Conservation (phyloP, 225 moss, liverwort and hornwort genomes). For the Asterella californica region DNA sequence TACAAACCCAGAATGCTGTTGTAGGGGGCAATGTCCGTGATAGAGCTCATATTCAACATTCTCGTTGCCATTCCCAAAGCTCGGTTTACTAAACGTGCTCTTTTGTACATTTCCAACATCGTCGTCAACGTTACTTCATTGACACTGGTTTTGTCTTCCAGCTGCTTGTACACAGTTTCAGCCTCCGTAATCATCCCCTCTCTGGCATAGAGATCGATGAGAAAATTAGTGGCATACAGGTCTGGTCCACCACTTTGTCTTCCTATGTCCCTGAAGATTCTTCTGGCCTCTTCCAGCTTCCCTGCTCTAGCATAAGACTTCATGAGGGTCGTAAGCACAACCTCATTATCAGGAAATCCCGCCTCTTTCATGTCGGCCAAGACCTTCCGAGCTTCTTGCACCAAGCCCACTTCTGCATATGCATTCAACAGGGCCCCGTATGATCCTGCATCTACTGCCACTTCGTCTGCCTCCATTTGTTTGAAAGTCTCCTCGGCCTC, state of each 20-base stretch:
- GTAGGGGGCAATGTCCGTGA: conserved; percentile 61
- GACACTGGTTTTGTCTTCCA: conserved; percentile 30
- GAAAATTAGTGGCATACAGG: conserved; percentile 34
- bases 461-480: conserved; percentile 39
- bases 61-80: conserved; percentile 61
- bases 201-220: conserved; percentile 38
- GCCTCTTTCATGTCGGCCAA: conserved; percentile 35
- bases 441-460: conserved; percentile 28
- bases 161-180: conserved; percentile 26
- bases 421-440: conserved; percentile 44
- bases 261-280: conserved; percentile 25
- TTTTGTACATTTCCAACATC: conserved; percentile 80
- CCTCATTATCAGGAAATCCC: conserved; percentile 30
- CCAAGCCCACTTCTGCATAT: conserved; percentile 36
- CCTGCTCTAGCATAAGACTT: conserved; percentile 33
- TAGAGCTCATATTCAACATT: conserved; percentile 52
- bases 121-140: conserved; percentile 66
- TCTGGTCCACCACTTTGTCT: conserved; percentile 17
- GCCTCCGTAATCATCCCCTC: conserved; percentile 39
- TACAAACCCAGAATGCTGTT: conserved; percentile 84
- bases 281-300: conserved; percentile 28
- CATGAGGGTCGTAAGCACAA: conserved; percentile 43
- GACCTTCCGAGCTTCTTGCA: conserved; percentile 35
- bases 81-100: conserved; percentile 54
- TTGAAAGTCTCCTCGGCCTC: conserved; percentile 38